Conservation (phyloP, 371 early-diverging fungal species). For the Cokeromyces recurvatus region DNA sequence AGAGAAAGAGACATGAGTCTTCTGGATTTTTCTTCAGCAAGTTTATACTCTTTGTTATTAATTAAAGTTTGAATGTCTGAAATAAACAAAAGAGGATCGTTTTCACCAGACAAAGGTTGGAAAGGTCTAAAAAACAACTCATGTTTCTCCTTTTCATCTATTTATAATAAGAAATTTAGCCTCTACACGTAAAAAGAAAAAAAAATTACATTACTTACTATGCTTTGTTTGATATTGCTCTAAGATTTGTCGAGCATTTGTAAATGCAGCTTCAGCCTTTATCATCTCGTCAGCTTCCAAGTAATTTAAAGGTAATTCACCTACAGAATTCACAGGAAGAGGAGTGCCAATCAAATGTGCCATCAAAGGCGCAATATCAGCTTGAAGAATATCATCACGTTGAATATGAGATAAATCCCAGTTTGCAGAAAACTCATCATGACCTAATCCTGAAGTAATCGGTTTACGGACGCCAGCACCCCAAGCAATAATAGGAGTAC, state of each 20-base stretch:
- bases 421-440: constrained; percentile 64
- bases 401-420: constrained; percentile 59
- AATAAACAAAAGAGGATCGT: constrained; percentile 49
- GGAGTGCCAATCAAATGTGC: constrained; percentile 80
- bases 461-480: constrained; percentile 84
- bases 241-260: constrained; percentile 81
- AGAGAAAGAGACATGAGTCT: constrained; percentile 61
- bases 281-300: constrained; percentile 62
- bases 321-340: constrained; percentile 91
- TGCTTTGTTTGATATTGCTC: constrained; percentile 84
- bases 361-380: constrained; percentile 96
- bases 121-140: constrained; percentile 82
- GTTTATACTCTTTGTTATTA: constrained; percentile 47
- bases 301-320: constrained; percentile 78
- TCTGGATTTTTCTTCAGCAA: constrained; percentile 61
- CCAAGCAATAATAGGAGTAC: constrained; percentile 93
- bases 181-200: no score
- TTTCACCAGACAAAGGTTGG: constrained; percentile 45
- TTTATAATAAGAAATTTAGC: not conserved
- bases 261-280: constrained; percentile 69
- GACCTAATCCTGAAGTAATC: constrained; percentile 29
- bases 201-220: constrained; percentile 34
- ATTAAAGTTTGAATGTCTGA: constrained; percentile 61
- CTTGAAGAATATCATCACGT: constrained; percentile 85
- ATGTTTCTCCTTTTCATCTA: constrained; percentile 65